Percentiles rank a stretch among this genome's conserved stretches.
Evolutionary conservation across 2,329 filamentous ascomycete species (phyloP).

Genomic region (Simplicillium sp.): DNA sequence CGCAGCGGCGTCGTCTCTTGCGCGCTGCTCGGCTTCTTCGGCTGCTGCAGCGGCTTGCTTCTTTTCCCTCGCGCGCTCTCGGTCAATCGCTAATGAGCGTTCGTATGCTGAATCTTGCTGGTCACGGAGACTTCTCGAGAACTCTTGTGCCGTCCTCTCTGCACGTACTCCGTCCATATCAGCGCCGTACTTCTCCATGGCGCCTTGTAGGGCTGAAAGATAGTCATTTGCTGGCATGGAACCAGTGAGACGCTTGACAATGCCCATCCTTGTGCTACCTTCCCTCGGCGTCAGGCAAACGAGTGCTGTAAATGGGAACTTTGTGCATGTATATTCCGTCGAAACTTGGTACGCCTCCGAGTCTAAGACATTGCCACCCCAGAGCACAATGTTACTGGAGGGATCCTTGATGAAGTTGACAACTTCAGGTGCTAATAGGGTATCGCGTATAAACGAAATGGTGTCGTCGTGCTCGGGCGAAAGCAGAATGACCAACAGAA

Average conservation of each 20-base stretch:
- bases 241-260: constrained; percentile 70
- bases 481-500: constrained; percentile 77
- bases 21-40: constrained; percentile 55
- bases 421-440: constrained; percentile 68
- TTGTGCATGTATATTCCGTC: constrained; percentile 77
- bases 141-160: constrained; percentile 69
- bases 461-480: constrained; percentile 96
- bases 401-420: constrained; percentile 65
- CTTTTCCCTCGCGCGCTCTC: constrained; percentile 69
- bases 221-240: constrained; percentile 62
- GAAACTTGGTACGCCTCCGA: constrained; percentile 91
- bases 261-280: constrained; percentile 80
- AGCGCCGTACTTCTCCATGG: constrained; percentile 66
- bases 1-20: constrained; percentile 51
- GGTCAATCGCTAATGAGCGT: constrained; percentile 76
- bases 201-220: constrained; percentile 62
- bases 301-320: constrained; percentile 82
- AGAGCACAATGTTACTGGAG: constrained; percentile 72
- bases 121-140: constrained; percentile 69
- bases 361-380: constrained; percentile 89
- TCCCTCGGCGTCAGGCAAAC: constrained; percentile 82
- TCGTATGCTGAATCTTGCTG: constrained; percentile 94
- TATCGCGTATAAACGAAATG: constrained; percentile 69
- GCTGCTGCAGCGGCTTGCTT: constrained; percentile 67
- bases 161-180: constrained; percentile 68